phyloP scores from a whole-genome alignment of 148 eudicot genomes.

The Chenopodium berlandieri region DNA sequence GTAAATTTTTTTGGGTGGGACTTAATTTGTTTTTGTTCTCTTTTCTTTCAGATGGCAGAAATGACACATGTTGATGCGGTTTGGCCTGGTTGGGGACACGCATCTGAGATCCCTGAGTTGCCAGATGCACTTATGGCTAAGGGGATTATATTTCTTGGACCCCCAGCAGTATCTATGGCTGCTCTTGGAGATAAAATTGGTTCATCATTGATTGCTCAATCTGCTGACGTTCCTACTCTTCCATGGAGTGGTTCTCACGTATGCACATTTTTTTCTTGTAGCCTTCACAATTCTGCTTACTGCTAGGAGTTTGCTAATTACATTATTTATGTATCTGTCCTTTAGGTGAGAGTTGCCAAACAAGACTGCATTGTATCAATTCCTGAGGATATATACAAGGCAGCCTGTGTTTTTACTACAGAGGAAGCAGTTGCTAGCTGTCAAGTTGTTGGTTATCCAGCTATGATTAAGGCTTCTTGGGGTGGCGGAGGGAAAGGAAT shows the following conservation, averaged over 20 bases:
- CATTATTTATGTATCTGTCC: background rate
- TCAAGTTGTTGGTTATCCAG: slow-evolving; percentile 95
- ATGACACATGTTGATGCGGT: slow-evolving; percentile 95
- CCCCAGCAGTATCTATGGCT: slow-evolving; percentile 90
- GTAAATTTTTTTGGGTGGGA: background rate
- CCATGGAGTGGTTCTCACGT: slow-evolving; percentile 99
- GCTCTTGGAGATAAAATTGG: slow-evolving; percentile 99
- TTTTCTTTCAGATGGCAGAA: slow-evolving; percentile 75
- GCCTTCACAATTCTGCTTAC: background rate
- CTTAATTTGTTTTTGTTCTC: slow-evolving; percentile 4
- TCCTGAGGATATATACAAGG: slow-evolving; percentile 76
- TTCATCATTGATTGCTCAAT: slow-evolving; percentile 97
- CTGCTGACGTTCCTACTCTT: slow-evolving; percentile 97
- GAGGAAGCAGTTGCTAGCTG: slow-evolving; percentile 98
- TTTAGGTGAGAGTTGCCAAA: slow-evolving; percentile 77
- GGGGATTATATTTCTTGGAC: slow-evolving; percentile 90
- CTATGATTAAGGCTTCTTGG: slow-evolving; percentile 99
- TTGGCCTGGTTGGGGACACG: slow-evolving; percentile 99
- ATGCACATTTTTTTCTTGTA: slow-evolving; percentile 21
- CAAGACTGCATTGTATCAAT: slow-evolving; percentile 41
- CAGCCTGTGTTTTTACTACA: slow-evolving; percentile 86
- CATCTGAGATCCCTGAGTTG: slow-evolving; percentile 96
- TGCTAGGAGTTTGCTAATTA: background rate
- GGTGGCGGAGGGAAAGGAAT: slow-evolving; percentile 99
- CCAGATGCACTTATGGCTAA: slow-evolving; percentile 88